Evolutionary conservation across 805 yeast genomes (phyloP).

Genomic region (Hanseniaspora valbyensis): DNA sequence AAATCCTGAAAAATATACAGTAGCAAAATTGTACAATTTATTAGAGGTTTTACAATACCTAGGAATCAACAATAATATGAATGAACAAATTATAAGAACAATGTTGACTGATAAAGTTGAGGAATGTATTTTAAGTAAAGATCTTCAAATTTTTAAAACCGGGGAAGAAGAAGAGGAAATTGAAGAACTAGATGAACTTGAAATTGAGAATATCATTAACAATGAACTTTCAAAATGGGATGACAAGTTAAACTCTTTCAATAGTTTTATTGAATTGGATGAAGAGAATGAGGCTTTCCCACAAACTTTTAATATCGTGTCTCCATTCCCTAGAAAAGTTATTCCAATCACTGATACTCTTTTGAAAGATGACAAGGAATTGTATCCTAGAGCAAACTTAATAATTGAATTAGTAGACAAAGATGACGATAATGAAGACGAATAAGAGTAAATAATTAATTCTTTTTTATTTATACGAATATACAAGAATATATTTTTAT

Average conservation of each 20-base stretch:
- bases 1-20: conserved; percentile 1
- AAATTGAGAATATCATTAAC: not conserved
- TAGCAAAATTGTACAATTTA: not conserved
- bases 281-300: conserved; percentile 31
- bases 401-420: conserved; percentile 38
- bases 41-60: conserved; percentile 4
- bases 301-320: conserved; percentile 41
- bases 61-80: not conserved
- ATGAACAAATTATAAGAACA: conserved; percentile 1
- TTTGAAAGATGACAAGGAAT: conserved; percentile 34
- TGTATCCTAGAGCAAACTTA: conserved; percentile 67
- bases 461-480: not conserved
- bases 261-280: not conserved
- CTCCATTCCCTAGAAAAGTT: conserved; percentile 53
- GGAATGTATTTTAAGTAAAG: not conserved
- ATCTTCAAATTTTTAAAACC: not conserved
- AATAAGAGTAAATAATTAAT: conserved; percentile 13
- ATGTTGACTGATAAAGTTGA: conserved; percentile 9
- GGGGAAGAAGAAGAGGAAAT: conserved; percentile 14
- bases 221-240: not conserved
- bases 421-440: conserved; percentile 23
- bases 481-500: no score
- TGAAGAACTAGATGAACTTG: conserved; percentile 7
- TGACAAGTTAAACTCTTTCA: not conserved
- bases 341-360: conserved; percentile 29